Evolutionary conservation across 805 yeast species (phyloP).

Genomic region (Nakazawaea ambrosiae): DNA sequence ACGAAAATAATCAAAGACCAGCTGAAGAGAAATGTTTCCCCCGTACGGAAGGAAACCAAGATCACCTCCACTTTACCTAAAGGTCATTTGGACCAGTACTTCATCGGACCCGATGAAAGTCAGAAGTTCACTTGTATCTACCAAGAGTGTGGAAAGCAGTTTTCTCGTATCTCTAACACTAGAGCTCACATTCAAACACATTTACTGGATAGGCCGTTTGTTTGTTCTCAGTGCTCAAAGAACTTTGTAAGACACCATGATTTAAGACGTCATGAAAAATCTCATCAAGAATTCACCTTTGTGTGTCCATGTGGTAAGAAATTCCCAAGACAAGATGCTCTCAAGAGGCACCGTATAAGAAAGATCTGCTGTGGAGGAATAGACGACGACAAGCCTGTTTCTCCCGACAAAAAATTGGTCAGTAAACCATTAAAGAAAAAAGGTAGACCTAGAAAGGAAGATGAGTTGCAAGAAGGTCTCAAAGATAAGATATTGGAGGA

Average conservation of each 20-base stretch:
- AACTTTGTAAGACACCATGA: conserved; percentile 95
- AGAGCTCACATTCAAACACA: conserved; percentile 97
- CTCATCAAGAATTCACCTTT: conserved; percentile 69
- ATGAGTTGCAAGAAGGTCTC: conserved; percentile 5
- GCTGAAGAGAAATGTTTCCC: conserved; percentile 28
- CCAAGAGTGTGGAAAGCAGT: conserved; percentile 73
- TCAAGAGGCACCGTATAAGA: conserved; percentile 72
- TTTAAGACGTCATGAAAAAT: conserved; percentile 79
- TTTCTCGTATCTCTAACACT: conserved; percentile 84
- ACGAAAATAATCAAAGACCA: conserved; percentile 26
- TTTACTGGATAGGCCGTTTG: conserved; percentile 86
- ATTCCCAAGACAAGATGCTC: conserved; percentile 85
- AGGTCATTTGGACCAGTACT: conserved; percentile 79
- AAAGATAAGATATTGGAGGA: conserved; percentile 9
- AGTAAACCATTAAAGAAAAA: conserved; percentile 26
- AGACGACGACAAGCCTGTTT: conserved; percentile 23
- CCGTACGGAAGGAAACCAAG: conserved; percentile 38
- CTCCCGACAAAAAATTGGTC: conserved; percentile 14
- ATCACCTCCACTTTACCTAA: conserved; percentile 74
- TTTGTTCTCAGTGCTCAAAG: conserved; percentile 71
- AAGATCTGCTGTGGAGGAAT: conserved; percentile 79
- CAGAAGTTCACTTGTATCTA: conserved; percentile 70
- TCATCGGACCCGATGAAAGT: conserved; percentile 71
- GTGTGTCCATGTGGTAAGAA: conserved; percentile 91
- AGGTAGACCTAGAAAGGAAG: conserved; percentile 27